Conservation (phyloP, 2,329 filamentous ascomycete species). For the Trichoderma atroviride region DNA sequence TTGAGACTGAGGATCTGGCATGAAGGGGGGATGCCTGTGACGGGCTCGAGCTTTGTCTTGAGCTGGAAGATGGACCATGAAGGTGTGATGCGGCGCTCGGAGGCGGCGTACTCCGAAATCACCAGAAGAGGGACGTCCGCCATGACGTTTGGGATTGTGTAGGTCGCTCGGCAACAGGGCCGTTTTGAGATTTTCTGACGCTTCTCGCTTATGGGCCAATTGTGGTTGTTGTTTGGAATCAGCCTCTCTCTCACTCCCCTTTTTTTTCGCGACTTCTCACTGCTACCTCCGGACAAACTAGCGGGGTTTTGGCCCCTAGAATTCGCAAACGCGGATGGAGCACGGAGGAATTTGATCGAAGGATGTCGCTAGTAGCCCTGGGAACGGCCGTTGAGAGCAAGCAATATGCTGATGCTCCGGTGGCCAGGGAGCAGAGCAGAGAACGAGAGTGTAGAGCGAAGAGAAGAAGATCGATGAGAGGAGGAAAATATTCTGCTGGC, state of each 20-base stretch:
- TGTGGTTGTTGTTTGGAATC: constrained; percentile 8
- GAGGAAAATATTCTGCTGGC: background rate
- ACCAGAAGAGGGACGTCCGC: constrained; percentile 76
- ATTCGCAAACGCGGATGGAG: background rate
- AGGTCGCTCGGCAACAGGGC: background rate
- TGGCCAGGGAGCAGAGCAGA: background rate
- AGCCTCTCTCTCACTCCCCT: background rate
- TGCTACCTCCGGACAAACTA: constrained; percentile 27
- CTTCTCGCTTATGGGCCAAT: background rate
- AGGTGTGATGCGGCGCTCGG: constrained; percentile 88
- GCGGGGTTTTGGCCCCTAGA: constrained; percentile 25
- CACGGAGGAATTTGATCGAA: constrained; percentile 1
- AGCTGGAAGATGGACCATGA: constrained; percentile 86
- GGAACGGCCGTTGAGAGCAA: background rate
- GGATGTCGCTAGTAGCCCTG: constrained; percentile 11
- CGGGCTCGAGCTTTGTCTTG: constrained; percentile 84
- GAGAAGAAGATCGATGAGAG: background rate
- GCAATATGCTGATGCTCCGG: background rate
- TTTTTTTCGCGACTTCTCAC: constrained; percentile 9
- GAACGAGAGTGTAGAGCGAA: background rate
- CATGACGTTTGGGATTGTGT: constrained; percentile 45
- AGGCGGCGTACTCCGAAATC: constrained; percentile 73
- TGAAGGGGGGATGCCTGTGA: constrained; percentile 86
- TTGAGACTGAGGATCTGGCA: constrained; percentile 77
- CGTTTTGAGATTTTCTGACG: constrained; percentile 1